A percentile compares a stretch with the other conserved stretches of the same genome.
Conservation (phyloP, 129 eudicot genomes). For the Flaveria bidentis region DNA sequence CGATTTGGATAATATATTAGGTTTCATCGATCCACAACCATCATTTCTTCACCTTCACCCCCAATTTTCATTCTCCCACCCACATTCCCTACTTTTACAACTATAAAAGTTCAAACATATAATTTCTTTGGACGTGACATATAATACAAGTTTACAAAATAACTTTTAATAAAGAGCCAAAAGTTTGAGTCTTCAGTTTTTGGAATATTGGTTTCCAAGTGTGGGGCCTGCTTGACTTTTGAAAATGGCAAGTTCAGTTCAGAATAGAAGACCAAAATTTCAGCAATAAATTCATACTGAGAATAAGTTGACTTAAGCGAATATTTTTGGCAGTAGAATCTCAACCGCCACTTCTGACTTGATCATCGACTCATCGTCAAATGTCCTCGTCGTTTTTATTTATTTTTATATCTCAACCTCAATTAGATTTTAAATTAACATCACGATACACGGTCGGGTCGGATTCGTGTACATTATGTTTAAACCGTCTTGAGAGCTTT, state of each 20-base stretch:
- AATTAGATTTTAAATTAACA: too few species aligned
- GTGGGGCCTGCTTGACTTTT: constrained; percentile 17
- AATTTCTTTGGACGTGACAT: background rate
- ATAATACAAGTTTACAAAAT: constrained; percentile 1
- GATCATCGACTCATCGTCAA: constrained; percentile 5
- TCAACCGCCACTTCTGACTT: constrained; percentile 33
- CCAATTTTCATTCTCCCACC: too few species aligned
- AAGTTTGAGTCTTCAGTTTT: background rate
- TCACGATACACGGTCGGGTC: too few species aligned
- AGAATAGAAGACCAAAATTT: constrained; percentile 18
- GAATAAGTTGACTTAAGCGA: constrained; percentile 25
- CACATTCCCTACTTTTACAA: background rate
- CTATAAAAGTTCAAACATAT: background rate
- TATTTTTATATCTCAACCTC: too few species aligned
- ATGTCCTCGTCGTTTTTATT: constrained; percentile 3
- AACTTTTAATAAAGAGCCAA: constrained; percentile 16
- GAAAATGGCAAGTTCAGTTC: constrained; percentile 8
- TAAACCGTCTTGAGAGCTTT: too few species aligned
- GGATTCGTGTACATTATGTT: too few species aligned
- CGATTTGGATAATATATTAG: too few species aligned
- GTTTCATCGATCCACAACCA: too few species aligned
- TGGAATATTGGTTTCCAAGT: constrained; percentile 14
- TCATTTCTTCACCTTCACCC: too few species aligned
- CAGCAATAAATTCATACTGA: constrained; percentile 10
- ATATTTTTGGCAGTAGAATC: constrained; percentile 22